Conservation (phyloP, 1,284 basidiomycete species). For the Anthracocystis panici-leucophaei region DNA sequence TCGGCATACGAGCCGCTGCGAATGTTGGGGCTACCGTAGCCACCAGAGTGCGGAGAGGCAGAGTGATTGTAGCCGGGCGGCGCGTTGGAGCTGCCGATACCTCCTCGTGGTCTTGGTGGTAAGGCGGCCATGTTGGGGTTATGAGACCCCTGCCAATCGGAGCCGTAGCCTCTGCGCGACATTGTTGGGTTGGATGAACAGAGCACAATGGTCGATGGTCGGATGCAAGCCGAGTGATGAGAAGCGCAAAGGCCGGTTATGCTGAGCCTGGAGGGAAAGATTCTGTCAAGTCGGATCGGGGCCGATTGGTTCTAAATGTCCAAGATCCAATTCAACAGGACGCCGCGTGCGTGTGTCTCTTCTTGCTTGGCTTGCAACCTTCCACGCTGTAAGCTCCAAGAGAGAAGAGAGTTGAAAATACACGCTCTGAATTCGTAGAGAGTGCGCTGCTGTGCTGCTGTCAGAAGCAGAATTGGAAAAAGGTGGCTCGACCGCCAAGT, state of each 20-base stretch:
- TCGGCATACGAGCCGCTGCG: constrained; percentile 12
- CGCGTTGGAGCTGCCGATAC: constrained; percentile 44
- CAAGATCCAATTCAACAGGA: neutral
- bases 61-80: constrained; percentile 20
- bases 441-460: neutral
- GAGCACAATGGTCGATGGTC: neutral
- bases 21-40: constrained; percentile 32
- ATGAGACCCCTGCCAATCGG: constrained; percentile 52
- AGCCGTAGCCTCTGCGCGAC: constrained; percentile 40
- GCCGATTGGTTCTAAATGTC: neutral
- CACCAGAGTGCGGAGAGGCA: constrained; percentile 30
- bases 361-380: constrained; percentile 1
- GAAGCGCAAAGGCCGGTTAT: constrained; percentile 6
- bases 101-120: constrained; percentile 49
- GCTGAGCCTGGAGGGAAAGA: neutral
- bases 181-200: constrained; percentile 18
- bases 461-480: neutral
- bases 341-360: neutral
- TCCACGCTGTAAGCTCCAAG: constrained; percentile 2
- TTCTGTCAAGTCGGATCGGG: neutral
- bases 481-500: constrained; percentile 12
- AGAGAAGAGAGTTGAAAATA: neutral
- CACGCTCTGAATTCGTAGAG: constrained; percentile 3
- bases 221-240: neutral
- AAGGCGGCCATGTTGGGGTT: constrained; percentile 63